Base-by-base conservation (phyloP, 2,329 filamentous ascomycete genomes). In the Ophiostoma sp. region DNA sequence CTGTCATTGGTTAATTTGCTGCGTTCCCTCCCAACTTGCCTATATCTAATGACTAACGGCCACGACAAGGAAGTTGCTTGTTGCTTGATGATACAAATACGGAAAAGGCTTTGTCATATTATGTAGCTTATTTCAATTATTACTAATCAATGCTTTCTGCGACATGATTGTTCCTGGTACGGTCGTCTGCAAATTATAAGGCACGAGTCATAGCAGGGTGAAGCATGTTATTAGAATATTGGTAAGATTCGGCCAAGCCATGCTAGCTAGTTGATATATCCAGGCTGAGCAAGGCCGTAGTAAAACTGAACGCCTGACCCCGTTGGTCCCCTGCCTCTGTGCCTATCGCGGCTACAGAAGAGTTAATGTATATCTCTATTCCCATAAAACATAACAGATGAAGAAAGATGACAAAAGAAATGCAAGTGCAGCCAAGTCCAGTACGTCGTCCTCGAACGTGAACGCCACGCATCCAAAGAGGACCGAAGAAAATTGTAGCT, bases 321-420 rank as follows among this genome's bases (percentile, higher is more conserved):
- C 63, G 49, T 63, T 63, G 36, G 58, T 44, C 55, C 64, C 64
- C 49, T 63, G 58, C 44, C 64, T 63, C 64, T 62, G 65, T 68
- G 60, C 67, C 67, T 69, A 9, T 69, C 38, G 40, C 63, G 58
- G 67, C 58, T 18, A 18, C 40, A 18, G 60, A 63, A n/a, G 60
- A 44, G 6, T 63, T 18, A 69, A 66, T 55, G 64, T 72, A 70
- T 65, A 69, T 36, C 55, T 71, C 69, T 71, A 71, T 70, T 67
- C 58, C 68, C 66, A 16, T 42, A 41, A 27, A 38, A 41, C 66
- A 64, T 69, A n/a, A 65, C 64, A 38, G 14, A 38, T 38, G 14
- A 65, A 62, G 55, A 27, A 18, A 66, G 16, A 66, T 38, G 44
- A 66, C 9, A 65, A 66, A 66, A 60, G 65, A 60, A 62, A 52